Evolutionary conservation across 805 yeast species (phyloP), one percentile per base, ranked within the genome.

Genomic region (Saccharomycopsis sp.): DNA sequence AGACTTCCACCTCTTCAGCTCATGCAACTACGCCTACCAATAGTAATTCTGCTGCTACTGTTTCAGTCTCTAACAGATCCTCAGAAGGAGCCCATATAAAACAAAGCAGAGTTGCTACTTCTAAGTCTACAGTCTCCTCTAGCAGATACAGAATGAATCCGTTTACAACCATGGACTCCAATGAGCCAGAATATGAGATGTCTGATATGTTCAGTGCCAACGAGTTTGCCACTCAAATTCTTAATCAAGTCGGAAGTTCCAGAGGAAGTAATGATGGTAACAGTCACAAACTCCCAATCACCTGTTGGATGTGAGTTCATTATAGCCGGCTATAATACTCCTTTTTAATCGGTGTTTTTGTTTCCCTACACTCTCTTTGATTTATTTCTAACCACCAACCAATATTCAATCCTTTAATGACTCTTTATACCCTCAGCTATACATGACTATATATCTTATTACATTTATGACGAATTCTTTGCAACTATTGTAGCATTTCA

Each of bases 201-300:
- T 15, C 20, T 14, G 58, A 57, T 25, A 47, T 57, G 57, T 35
- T n/a, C 24, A n/a, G n/a, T 12, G 60, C 60, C 14, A 53, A 54
- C 44, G 53, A 54, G 22, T 17, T 47, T 47, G 60, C 60, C 12
- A 41, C 53, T n/a, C 23, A 20, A 23, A 57, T 57, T 19, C 49
- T 44, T 17, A 44, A 44, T 19, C 49, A 44, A 17, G 49, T 44
- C 5, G 22, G 22, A 17, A 44, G 12, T 44, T 8, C 49, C 22
- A 44, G 49, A 3, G 12, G 49, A 17, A 17, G 20, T 29, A 29
- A 29, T 29, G 38, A 5, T 29, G 38, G 9, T 29, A 29, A 12
- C 38, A 5, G 12, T 7, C 5, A 29, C 38, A 29, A 29, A 12
- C 38, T 29, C 12, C 38, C 49, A 12, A n/a, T 44, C 20, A 5